Conservation (phyloP, 2,329 filamentous ascomycete species). For the Corynespora cassiicola region DNA sequence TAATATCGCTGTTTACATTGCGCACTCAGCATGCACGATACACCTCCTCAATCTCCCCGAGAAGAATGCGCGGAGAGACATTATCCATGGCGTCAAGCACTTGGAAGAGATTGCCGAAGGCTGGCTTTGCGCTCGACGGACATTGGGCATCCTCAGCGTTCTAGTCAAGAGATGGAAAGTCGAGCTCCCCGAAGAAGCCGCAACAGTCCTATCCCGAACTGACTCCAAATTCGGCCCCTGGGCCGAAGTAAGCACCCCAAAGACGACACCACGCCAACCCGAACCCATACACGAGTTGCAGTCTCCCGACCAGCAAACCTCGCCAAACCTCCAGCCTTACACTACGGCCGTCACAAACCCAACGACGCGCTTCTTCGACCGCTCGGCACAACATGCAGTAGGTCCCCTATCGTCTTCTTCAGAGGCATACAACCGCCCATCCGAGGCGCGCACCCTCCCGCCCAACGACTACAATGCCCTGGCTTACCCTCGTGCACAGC, state of each 20-base stretch:
- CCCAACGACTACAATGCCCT: conserved; percentile 37
- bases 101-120: conserved; percentile 95
- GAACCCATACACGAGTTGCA: conserved; percentile 15
- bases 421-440: conserved; percentile 30
- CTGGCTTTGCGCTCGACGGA: conserved; percentile 88
- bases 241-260: conserved; percentile 37
- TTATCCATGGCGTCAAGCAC: conserved; percentile 88
- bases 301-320: conserved; percentile 19
- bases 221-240: conserved; percentile 80
- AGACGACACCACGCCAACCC: conserved; percentile 22
- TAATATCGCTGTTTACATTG: conserved; percentile 95
- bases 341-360: conserved; percentile 33
- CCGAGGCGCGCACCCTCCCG: conserved; percentile 36
- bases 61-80: conserved; percentile 86
- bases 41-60: conserved; percentile 92
- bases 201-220: conserved; percentile 75
- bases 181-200: conserved; percentile 83
- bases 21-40: conserved; percentile 92
- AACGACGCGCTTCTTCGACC: conserved; percentile 31
- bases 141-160: conserved; percentile 83
- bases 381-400: conserved; percentile 24
- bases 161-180: conserved; percentile 90
- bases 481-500: conserved; percentile 39
- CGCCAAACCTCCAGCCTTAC: conserved; percentile 36
- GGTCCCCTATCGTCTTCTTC: conserved; percentile 19